These are phyloP conservation scores for Pichia cactophila DNA, from an alignment of 1,139 yeast genomes.

Conservation along the genomic window DNA sequence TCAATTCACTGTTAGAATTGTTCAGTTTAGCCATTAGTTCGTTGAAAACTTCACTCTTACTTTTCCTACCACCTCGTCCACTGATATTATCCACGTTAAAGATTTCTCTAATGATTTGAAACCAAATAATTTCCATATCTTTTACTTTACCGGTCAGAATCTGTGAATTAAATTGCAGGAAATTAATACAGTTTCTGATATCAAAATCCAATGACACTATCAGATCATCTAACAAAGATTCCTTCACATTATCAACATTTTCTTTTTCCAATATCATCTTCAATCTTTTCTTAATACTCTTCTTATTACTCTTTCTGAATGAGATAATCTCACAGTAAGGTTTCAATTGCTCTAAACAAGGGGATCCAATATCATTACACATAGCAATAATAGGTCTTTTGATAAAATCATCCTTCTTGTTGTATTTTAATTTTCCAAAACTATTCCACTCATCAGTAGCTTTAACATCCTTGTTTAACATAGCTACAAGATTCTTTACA, in stretches of 20 bases:
- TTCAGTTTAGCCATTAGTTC: constrained; percentile 40
- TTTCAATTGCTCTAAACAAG: constrained; percentile 65
- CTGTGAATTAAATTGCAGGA: constrained; percentile 56
- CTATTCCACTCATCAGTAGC: constrained; percentile 34
- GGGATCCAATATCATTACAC: constrained; percentile 79
- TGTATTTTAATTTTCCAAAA: constrained; percentile 17
- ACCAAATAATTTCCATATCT: constrained; percentile 58
- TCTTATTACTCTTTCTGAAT: constrained; percentile 53
- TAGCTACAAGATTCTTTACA: constrained; percentile 55
- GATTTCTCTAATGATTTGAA: constrained; percentile 44
- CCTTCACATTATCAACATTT: constrained; percentile 24
- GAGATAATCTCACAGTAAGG: constrained; percentile 64
- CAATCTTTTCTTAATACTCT: constrained; percentile 41
- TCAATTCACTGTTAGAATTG: constrained; percentile 40
- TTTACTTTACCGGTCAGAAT: constrained; percentile 28
- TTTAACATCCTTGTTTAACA: constrained; percentile 51
- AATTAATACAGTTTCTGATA: constrained; percentile 76
- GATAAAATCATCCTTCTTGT: constrained; percentile 36
- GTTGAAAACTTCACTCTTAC: constrained; percentile 42
- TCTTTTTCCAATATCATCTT: constrained; percentile 45
- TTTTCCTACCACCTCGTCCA: constrained; percentile 24
- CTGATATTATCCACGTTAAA: constrained; percentile 38
- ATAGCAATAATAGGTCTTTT: constrained; percentile 85
- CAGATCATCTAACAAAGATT: constrained; percentile 42
- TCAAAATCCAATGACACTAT: constrained; percentile 76